Base-by-base conservation (phyloP, 2,329 filamentous ascomycete genomes). In the Aureobasidium subglaciale region DNA sequence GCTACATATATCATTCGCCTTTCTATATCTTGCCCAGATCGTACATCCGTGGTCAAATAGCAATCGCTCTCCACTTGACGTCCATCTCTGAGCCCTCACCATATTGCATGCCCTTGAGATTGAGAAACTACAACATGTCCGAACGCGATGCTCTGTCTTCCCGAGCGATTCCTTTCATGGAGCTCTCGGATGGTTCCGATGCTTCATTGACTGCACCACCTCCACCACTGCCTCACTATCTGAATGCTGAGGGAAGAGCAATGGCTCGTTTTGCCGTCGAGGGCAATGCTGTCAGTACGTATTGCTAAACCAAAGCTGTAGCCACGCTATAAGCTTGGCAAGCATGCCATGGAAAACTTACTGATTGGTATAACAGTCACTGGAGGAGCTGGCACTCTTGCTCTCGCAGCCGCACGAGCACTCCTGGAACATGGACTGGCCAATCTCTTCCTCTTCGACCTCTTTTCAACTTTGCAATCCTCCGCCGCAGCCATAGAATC, bases 351-450 rank as follows among this genome's bases (percentile, higher is more conserved):
- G 5, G 2, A 29, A 15, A 3, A 3, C 34, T 15, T 2, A 29
- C n/a, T 29, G 22, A 50, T 10, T 2, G 5, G 4, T 35, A 4
- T 16, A 2, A 35, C n/a, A 76, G 77, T 88, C 11, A 87, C 85
- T 0, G 85, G 85, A 16, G 85, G 85, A 29, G 79, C 82, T 13
- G 86, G 86, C 4, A 82, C 78, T 10, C 72, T 87, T 0, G 84
- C 81, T 6, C 73, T 84, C 8, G 73, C 75, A 55, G 76, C 78
- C 25, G 79, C 79, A 1, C 71, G 76, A 42, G 85, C 85, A 1
- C 75, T 89, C 18, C 81, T 88, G 34, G 84, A 88, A 67, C 85
- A 88, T 63, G 85, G 85, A 7, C 71, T 82, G 2, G 65, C 71
- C 0, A 81, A 79, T 2, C 70, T 87, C 10, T 76, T 75, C 38